A percentile compares a stretch with the other conserved stretches of the same genome.
Evolutionary conservation across 352 stramenopile genomes (phyloP).

Genomic region (Phytophthora brassicae): DNA sequence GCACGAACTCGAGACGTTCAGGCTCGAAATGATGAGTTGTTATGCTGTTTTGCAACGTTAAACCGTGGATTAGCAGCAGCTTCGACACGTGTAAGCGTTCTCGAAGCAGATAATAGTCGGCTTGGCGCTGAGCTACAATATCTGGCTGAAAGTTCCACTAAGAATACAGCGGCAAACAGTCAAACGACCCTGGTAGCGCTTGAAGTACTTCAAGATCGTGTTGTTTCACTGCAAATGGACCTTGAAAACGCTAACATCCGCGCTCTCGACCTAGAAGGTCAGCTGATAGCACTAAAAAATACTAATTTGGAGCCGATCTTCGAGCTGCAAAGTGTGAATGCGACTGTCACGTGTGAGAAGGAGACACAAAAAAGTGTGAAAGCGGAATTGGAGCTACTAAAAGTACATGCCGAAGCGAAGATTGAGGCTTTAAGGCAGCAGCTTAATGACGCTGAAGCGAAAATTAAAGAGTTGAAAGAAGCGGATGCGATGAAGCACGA

Average conservation of each 20-base stretch:
- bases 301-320: conserved; percentile 1
- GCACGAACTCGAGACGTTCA: conserved; percentile 12
- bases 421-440: not conserved
- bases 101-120: conserved; percentile 21
- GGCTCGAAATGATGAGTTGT: conserved; percentile 19
- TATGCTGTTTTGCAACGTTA: conserved; percentile 16
- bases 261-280: not conserved
- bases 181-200: not conserved
- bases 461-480: not conserved
- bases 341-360: conserved; percentile 4
- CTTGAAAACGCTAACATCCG: conserved; percentile 1
- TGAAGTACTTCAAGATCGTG: not conserved
- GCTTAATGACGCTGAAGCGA: not conserved
- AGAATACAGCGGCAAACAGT: not conserved
- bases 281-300: conserved; percentile 7
- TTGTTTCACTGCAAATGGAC: conserved; percentile 1
- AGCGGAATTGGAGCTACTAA: not conserved
- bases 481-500: not conserved
- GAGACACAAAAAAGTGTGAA: not conserved
- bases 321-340: conserved; percentile 11
- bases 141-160: not conserved
- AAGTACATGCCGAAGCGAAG: not conserved
- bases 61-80: conserved; percentile 12
- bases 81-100: not conserved
- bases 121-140: not conserved